Percentiles rank a stretch among this genome's conserved stretches.
Evolutionary conservation across 352 stramenopile species (phyloP).

Genomic region (Pythium dissotocum): DNA sequence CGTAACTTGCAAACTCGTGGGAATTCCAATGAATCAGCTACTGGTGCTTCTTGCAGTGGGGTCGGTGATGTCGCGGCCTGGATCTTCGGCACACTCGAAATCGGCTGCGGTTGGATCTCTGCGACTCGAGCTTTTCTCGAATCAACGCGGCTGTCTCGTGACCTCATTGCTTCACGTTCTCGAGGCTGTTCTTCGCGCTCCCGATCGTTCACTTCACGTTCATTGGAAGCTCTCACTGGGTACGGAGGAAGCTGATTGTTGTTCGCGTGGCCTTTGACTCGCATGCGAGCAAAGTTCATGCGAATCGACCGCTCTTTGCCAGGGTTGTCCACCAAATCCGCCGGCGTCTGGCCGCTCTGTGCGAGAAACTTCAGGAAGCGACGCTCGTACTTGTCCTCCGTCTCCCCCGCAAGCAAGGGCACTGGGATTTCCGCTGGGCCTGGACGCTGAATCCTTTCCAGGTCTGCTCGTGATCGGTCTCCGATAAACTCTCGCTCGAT

Average conservation of each 20-base stretch:
- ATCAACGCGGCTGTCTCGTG: neutral
- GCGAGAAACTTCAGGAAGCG: slow-evolving; percentile 19
- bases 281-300: slow-evolving; percentile 1
- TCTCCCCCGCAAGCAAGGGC: slow-evolving; percentile 37
- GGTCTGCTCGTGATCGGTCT: neutral
- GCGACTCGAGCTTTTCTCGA: neutral
- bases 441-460: neutral
- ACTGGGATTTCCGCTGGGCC: slow-evolving; percentile 23
- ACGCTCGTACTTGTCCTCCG: slow-evolving; percentile 30
- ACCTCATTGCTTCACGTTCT: neutral
- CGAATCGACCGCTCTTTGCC: slow-evolving; percentile 11
- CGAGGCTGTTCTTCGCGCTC: too few species aligned
- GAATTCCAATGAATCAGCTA: neutral
- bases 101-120: neutral
- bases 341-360: neutral
- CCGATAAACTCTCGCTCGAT: neutral
- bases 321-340: neutral
- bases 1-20: neutral
- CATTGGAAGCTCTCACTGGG: neutral
- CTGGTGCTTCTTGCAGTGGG: neutral
- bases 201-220: too few species aligned
- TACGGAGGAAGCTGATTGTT: neutral
- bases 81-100: neutral
- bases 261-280: neutral
- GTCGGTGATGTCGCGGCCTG: neutral